Conservation (phyloP, 2,329 filamentous ascomycete species). For the Venturia asperata region DNA sequence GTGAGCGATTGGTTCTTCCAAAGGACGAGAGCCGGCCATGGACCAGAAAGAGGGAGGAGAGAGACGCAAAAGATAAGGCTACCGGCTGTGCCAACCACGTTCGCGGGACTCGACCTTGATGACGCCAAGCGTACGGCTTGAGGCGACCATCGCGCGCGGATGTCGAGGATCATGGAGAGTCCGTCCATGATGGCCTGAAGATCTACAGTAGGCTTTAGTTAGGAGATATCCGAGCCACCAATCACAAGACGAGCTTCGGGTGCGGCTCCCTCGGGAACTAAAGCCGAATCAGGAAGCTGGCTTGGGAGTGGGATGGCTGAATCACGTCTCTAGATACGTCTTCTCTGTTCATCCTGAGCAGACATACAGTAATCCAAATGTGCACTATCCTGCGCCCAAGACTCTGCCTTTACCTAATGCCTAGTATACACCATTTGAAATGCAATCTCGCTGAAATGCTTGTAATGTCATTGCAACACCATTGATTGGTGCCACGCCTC, state of each 20-base stretch:
- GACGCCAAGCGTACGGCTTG: not conserved
- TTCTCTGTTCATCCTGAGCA: too few relatives aligned
- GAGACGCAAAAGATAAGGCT: not conserved
- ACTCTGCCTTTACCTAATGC: too few relatives aligned
- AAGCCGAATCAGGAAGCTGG: not conserved
- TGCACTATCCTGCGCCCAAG: too few relatives aligned
- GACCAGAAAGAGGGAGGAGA: not conserved
- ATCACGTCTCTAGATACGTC: too few relatives aligned
- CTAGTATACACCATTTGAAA: too few relatives aligned
- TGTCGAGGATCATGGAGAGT: not conserved
- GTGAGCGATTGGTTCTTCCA: not conserved
- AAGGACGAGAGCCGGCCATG: not conserved
- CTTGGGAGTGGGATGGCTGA: too few relatives aligned
- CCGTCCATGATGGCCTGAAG: not conserved
- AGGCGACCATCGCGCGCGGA: not conserved
- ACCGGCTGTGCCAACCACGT: not conserved
- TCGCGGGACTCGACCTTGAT: not conserved
- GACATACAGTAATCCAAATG: too few relatives aligned
- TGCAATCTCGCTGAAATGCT: too few relatives aligned
- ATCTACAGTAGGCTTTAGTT: not conserved
- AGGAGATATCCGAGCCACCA: not conserved
- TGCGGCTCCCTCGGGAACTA: not conserved
- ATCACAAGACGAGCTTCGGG: not conserved
- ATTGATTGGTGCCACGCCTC: too few relatives aligned
- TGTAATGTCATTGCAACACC: too few relatives aligned